These are phyloP conservation scores for Leccinum laetum DNA, from an alignment of 1,284 basidiomycete species.

Conservation along the genomic window DNA sequence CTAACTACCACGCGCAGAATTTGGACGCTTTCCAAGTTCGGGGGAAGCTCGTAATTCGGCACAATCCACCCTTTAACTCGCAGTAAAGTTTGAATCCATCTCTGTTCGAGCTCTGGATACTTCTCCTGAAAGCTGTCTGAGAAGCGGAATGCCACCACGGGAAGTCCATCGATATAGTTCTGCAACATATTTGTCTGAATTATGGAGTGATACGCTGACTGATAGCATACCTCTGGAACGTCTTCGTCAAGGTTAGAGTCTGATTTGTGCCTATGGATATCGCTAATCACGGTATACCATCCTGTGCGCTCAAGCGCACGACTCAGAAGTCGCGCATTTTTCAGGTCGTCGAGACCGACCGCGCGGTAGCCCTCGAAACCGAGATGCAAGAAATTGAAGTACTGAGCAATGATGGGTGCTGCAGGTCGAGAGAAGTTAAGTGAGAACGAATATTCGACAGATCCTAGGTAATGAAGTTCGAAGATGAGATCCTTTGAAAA, in stretches of 20 bases:
- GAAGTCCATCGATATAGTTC: slow-evolving; percentile 78
- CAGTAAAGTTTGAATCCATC: slow-evolving; percentile 86
- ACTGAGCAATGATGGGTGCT: slow-evolving; percentile 88
- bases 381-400: slow-evolving; percentile 89
- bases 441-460: slow-evolving; percentile 76
- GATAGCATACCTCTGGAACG: slow-evolving; percentile 52
- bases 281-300: slow-evolving; percentile 75
- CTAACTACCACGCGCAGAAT: slow-evolving; percentile 88
- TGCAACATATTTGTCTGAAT: slow-evolving; percentile 27
- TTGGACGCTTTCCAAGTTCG: slow-evolving; percentile 64
- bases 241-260: slow-evolving; percentile 41
- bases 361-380: slow-evolving; percentile 82
- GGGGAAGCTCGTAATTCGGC: slow-evolving; percentile 85
- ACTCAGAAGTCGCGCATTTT: slow-evolving; percentile 85
- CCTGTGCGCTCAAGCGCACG: slow-evolving; percentile 84
- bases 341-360: slow-evolving; percentile 75
- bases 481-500: slow-evolving; percentile 92
- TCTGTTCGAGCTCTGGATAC: slow-evolving; percentile 79
- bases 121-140: slow-evolving; percentile 72
- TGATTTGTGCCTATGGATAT: slow-evolving; percentile 55
- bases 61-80: slow-evolving; percentile 86
- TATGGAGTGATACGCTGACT: slow-evolving; percentile 4
- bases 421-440: slow-evolving; percentile 95
- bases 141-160: slow-evolving; percentile 93
- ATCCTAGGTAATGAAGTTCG: slow-evolving; percentile 84